Conservation (phyloP, 1,284 basidiomycete species). For the Anthracocystis setariae region DNA sequence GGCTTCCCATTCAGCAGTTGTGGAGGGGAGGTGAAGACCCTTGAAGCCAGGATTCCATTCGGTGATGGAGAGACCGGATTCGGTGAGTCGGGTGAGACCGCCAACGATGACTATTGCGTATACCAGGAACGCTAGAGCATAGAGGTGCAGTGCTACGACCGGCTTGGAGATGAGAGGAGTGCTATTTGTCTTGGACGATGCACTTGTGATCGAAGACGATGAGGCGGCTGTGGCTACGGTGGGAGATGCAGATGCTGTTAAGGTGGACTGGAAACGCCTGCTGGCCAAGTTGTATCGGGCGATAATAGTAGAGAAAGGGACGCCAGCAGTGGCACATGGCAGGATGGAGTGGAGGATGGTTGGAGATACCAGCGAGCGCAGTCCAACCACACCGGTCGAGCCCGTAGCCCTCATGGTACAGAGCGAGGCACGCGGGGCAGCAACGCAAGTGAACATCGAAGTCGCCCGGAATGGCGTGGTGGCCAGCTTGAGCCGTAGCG, state of each 20-base stretch:
- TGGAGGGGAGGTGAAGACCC: conserved; percentile 85
- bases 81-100: conserved; percentile 94
- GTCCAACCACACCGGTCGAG: neutral
- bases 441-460: neutral
- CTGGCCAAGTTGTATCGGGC: neutral
- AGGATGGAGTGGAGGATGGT: neutral
- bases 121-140: conserved; percentile 83
- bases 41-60: conserved; percentile 93
- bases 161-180: conserved; percentile 73
- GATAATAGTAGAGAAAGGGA: neutral
- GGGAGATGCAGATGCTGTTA: neutral
- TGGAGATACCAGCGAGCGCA: neutral
- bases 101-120: conserved; percentile 94
- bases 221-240: neutral
- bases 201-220: neutral
- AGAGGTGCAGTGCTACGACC: conserved; percentile 80
- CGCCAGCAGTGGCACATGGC: neutral
- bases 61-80: conserved; percentile 95
- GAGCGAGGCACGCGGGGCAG: neutral
- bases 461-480: neutral
- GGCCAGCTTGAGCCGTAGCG: neutral
- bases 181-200: neutral
- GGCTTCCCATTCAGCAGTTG: conserved; percentile 80
- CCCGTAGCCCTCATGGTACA: neutral
- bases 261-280: conserved; percentile 25